Percentiles rank a stretch among this genome's conserved stretches.
phyloP scores from a whole-genome alignment of 805 yeast species.

The Pichia californica region DNA sequence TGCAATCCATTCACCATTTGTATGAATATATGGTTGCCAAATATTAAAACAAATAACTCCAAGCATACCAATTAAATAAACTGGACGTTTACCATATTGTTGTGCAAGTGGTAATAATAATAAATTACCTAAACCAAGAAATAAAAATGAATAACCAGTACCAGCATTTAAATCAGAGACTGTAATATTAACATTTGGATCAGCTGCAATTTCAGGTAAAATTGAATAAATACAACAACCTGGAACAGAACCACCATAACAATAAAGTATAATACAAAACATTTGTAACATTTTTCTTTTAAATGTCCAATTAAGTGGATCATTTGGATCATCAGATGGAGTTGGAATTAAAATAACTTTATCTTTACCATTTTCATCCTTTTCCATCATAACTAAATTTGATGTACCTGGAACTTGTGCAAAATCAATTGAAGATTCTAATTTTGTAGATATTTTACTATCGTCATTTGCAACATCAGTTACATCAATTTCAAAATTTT shows the following conservation, averaged over 20 bases:
- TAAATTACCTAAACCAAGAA: slow-evolving; percentile 34
- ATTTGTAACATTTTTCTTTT: slow-evolving; percentile 42
- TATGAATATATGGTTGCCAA: slow-evolving; percentile 30
- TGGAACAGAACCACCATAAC: slow-evolving; percentile 24
- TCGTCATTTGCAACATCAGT: not conserved
- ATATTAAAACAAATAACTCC: slow-evolving; percentile 26
- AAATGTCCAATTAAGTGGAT: slow-evolving; percentile 59
- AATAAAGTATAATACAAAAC: slow-evolving; percentile 37
- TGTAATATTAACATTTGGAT: slow-evolving; percentile 23
- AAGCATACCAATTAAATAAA: slow-evolving; percentile 28
- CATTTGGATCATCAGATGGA: slow-evolving; percentile 64
- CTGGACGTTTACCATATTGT: slow-evolving; percentile 34
- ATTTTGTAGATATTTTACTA: not conserved
- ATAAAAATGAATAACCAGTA: slow-evolving; percentile 35
- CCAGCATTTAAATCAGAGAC: slow-evolving; percentile 31
- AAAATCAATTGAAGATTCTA: slow-evolving; percentile 20
- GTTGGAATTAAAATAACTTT: slow-evolving; percentile 52
- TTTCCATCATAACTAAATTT: slow-evolving; percentile 39
- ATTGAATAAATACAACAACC: slow-evolving; percentile 19
- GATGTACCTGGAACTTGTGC: slow-evolving; percentile 46
- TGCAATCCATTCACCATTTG: slow-evolving; percentile 29
- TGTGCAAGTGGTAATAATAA: slow-evolving; percentile 34
- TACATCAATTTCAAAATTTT: not conserved
- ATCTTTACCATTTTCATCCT: slow-evolving; percentile 15
- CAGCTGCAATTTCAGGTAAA: slow-evolving; percentile 23